Conservation (phyloP, 2,329 filamentous ascomycete genomes). For the Drechmeria coniospora region DNA sequence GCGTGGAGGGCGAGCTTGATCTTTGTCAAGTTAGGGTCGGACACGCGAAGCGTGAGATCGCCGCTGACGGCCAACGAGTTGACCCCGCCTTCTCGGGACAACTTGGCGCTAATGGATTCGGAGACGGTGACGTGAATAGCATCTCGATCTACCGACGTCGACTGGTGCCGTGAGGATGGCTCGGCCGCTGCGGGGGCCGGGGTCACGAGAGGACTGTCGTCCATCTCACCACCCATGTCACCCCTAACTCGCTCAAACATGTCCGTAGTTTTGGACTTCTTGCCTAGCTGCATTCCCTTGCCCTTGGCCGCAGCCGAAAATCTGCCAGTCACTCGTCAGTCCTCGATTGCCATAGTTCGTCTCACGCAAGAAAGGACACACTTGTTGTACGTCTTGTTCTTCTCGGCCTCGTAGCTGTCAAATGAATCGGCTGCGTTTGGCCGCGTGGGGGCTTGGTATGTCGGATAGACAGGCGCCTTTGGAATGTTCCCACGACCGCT, state of each 20-base stretch:
- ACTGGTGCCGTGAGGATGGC: slow-evolving; percentile 37
- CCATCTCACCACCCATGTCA: slow-evolving; percentile 75
- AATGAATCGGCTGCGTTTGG: slow-evolving; percentile 67
- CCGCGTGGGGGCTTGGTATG: slow-evolving; percentile 69
- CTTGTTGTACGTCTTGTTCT: slow-evolving; percentile 83
- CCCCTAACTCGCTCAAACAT: slow-evolving; percentile 94
- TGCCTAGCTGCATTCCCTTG: slow-evolving; percentile 98
- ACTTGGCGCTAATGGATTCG: slow-evolving; percentile 78
- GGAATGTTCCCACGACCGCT: slow-evolving; percentile 51
- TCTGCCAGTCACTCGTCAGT: slow-evolving; percentile 18
- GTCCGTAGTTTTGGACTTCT: slow-evolving; percentile 94
- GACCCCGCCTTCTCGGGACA: slow-evolving; percentile 75
- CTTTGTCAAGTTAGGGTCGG: slow-evolving; percentile 78
- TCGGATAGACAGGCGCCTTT: slow-evolving; percentile 70
- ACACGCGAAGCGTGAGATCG: slow-evolving; percentile 80
- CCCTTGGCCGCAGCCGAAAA: slow-evolving; percentile 57
- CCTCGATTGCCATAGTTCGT: slow-evolving; percentile 4
- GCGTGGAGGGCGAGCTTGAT: slow-evolving; percentile 71
- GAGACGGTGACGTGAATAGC: slow-evolving; percentile 77
- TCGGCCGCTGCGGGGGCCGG: slow-evolving; percentile 36
- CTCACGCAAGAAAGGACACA: slow-evolving; percentile 28
- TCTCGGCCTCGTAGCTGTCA: slow-evolving; percentile 91
- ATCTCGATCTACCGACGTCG: slow-evolving; percentile 61
- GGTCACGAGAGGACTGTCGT: slow-evolving; percentile 59
- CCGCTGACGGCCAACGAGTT: slow-evolving; percentile 82